Evolutionary conservation across 352 stramenopile genomes (phyloP).

Genomic region (Phytopythium montanum): DNA sequence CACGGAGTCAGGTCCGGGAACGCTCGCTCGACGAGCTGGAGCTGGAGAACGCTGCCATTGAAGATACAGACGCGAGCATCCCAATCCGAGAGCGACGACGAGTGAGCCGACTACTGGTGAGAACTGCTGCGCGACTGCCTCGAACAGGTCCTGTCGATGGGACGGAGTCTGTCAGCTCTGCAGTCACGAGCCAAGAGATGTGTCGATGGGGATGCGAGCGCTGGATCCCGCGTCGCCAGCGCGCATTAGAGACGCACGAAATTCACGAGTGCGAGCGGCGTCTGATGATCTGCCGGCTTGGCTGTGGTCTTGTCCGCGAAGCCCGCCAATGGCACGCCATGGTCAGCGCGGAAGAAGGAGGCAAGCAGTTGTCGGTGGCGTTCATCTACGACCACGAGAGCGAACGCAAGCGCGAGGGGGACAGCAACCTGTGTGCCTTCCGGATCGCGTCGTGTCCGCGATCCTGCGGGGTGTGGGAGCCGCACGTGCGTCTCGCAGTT

Average conservation of each 20-base stretch:
- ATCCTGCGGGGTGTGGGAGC: slow-evolving; percentile 67
- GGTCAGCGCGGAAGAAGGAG: background rate
- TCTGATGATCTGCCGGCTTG: slow-evolving; percentile 64
- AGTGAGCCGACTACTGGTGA: slow-evolving; percentile 50
- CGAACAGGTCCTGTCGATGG: background rate
- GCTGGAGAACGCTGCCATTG: slow-evolving; percentile 34
- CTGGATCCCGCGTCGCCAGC: slow-evolving; percentile 43
- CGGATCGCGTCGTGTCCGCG: slow-evolving; percentile 57
- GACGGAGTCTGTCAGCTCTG: background rate
- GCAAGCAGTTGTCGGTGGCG: background rate
- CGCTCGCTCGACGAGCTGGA: slow-evolving; percentile 47
- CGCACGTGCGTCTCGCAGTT: slow-evolving; percentile 33
- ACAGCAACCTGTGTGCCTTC: slow-evolving; percentile 18
- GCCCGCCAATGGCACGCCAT: slow-evolving; percentile 34
- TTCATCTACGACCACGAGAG: slow-evolving; percentile 58
- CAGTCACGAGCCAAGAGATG: slow-evolving; percentile 27
- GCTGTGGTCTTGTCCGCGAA: slow-evolving; percentile 49
- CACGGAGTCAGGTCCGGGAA: slow-evolving; percentile 31
- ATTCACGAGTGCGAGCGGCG: slow-evolving; percentile 49
- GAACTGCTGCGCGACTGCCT: slow-evolving; percentile 25
- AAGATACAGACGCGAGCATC: slow-evolving; percentile 40
- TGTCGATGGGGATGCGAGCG: slow-evolving; percentile 61
- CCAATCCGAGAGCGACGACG: slow-evolving; percentile 43
- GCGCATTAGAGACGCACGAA: slow-evolving; percentile 43
- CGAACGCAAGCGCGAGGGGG: slow-evolving; percentile 26